phyloP scores from a whole-genome alignment of 2,329 filamentous ascomycete genomes.

The Ophiobolus disseminans region DNA sequence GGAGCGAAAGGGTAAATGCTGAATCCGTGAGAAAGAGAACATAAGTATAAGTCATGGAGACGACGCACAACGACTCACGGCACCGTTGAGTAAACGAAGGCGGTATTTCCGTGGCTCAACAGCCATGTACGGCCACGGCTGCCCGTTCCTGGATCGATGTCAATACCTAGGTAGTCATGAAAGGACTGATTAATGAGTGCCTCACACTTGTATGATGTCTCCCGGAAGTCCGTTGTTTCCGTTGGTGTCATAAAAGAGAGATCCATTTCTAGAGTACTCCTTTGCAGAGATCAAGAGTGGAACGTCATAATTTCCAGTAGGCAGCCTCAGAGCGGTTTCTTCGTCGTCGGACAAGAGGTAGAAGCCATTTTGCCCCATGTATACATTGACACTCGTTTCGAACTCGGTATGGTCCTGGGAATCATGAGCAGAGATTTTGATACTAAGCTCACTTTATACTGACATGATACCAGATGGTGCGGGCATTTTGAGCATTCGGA shows the following conservation, averaged over 20 bases:
- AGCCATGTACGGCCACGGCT: conserved; percentile 64
- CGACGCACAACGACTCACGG: conserved; percentile 31
- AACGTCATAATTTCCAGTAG: conserved; percentile 62
- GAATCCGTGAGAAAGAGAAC: conserved; percentile 19
- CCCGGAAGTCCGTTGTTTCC: conserved; percentile 61
- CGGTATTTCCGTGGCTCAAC: conserved; percentile 67
- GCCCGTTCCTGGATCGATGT: conserved; percentile 62
- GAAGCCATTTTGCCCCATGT: conserved; percentile 63
- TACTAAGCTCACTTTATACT: conserved; percentile 30
- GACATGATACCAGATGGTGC: conserved; percentile 65
- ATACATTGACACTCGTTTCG: conserved; percentile 62
- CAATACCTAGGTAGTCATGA: too few relatives aligned
- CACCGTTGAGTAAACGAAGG: conserved; percentile 60
- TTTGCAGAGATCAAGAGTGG: conserved; percentile 60
- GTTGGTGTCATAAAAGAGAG: conserved; percentile 55
- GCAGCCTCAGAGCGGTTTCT: conserved; percentile 59
- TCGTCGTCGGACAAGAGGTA: conserved; percentile 62
- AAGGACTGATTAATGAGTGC: background rate
- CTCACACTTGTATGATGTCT: conserved; percentile 61
- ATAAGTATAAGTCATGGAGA: background rate
- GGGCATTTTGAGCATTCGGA: conserved; percentile 61
- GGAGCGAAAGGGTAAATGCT: conserved; percentile 59
- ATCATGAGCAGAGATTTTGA: conserved; percentile 31
- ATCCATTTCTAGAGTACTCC: conserved; percentile 60
- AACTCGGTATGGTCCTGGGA: conserved; percentile 49